A percentile compares a stretch with the other conserved stretches of the same genome.
Evolutionary conservation across 164 flowering plant species (phyloP).

Genomic region (Vitis vinifera): ASM3070453v1 NC_081815.1:862501-863000

Average conservation of each 20-base stretch:
- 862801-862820: slow-evolving; percentile 49
- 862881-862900: slow-evolving; percentile 27
- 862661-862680: slow-evolving; percentile 17
- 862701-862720: slow-evolving; percentile 42
- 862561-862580: slow-evolving; percentile 10
- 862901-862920: slow-evolving; percentile 21
- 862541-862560: background rate
- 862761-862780: slow-evolving; percentile 49
- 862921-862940: slow-evolving; percentile 19
- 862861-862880: slow-evolving; percentile 9
- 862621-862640: slow-evolving; percentile 17
- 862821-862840: slow-evolving; percentile 54
- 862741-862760: slow-evolving; percentile 43
- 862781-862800: slow-evolving; percentile 45
- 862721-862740: slow-evolving; percentile 44
- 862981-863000: background rate
- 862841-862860: slow-evolving; percentile 12
- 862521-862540: background rate
- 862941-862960: slow-evolving; percentile 17
- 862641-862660: background rate
- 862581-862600: slow-evolving; percentile 4
- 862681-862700: slow-evolving; percentile 49
- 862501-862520: slow-evolving; percentile 23
- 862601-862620: slow-evolving; percentile 16
- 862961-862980: slow-evolving; percentile 5